phyloP scores from a whole-genome alignment of 257 asterid genomes.

The Parsonsia alboflavescens region DNA sequence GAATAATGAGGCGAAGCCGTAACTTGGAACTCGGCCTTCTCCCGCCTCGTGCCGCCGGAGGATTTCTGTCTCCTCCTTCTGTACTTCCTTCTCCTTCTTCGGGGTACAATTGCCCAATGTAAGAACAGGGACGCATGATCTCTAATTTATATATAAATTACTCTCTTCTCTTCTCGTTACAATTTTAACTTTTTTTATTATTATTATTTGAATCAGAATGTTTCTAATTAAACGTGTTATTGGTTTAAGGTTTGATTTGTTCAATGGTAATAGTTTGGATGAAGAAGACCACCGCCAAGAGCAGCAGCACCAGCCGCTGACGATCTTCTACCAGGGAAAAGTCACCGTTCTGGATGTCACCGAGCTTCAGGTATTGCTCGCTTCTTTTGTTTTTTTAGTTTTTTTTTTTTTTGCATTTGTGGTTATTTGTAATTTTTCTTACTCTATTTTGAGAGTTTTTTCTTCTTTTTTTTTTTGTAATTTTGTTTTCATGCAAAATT shows the following conservation, averaged over 20 bases:
- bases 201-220: background rate
- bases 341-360: conserved; percentile 47
- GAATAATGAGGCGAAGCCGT: conserved; percentile 23
- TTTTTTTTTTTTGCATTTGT: no score
- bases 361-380: conserved; percentile 29
- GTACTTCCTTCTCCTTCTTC: background rate
- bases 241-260: conserved; percentile 14
- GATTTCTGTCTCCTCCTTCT: background rate
- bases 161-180: no score
- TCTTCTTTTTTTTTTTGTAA: no score
- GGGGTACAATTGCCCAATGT: background rate
- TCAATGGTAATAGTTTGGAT: conserved; percentile 1
- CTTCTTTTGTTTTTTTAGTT: background rate
- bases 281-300: background rate
- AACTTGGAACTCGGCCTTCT: conserved; percentile 27
- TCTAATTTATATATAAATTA: no score
- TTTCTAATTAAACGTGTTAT: no score
- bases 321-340: conserved; percentile 51
- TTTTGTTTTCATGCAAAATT: background rate
- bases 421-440: background rate
- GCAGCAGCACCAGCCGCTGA: conserved; percentile 24
- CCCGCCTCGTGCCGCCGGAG: conserved; percentile 12
- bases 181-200: no score
- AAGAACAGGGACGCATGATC: background rate
- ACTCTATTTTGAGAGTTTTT: background rate